phyloP scores from a whole-genome alignment of 129 eudicot species.

The Artemisia annua region DNA sequence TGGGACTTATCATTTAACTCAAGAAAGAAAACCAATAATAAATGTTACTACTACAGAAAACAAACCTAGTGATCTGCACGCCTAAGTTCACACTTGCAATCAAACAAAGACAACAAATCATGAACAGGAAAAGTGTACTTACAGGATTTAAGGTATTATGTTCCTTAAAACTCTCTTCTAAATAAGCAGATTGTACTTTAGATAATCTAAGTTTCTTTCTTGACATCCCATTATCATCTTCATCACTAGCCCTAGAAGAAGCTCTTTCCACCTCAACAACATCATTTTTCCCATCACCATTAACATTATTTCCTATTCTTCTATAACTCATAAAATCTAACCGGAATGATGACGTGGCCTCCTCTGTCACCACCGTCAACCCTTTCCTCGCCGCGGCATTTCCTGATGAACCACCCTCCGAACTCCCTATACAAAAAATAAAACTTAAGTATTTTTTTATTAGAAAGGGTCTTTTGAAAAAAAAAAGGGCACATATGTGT shows the following conservation, averaged over 20 bases:
- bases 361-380: constrained; percentile 47
- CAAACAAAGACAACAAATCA: no score
- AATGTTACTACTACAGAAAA: no score
- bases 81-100: no score
- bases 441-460: neutral
- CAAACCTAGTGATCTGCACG: no score
- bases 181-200: constrained; percentile 80
- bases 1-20: no score
- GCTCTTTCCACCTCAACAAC: constrained; percentile 54
- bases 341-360: constrained; percentile 56
- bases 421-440: constrained; percentile 48
- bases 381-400: constrained; percentile 52
- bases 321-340: constrained; percentile 47
- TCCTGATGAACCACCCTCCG: constrained; percentile 75
- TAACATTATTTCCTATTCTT: constrained; percentile 31
- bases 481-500: no score
- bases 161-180: constrained; percentile 83
- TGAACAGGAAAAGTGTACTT: constrained; percentile 19
- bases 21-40: no score
- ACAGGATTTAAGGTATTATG: constrained; percentile 78
- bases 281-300: constrained; percentile 49
- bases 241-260: constrained; percentile 73
- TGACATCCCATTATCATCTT: constrained; percentile 57
- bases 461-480: no score
- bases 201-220: constrained; percentile 67